These are phyloP conservation scores for Umbelopsis sp. DNA, from an alignment of 192 early-diverging fungal species.

Conservation along the genomic window DNA sequence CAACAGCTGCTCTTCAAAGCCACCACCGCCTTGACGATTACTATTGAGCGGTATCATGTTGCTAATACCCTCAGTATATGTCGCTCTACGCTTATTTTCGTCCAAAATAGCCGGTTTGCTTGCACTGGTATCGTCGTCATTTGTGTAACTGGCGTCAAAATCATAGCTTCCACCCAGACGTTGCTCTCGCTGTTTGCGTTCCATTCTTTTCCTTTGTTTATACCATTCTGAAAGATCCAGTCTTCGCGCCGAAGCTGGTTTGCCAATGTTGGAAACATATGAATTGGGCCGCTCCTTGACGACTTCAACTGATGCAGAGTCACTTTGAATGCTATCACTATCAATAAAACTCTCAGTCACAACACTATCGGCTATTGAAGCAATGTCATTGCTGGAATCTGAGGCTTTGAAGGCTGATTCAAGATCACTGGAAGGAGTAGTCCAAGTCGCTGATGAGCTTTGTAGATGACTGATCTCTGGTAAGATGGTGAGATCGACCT, in stretches of 20 bases:
- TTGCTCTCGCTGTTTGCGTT: background rate
- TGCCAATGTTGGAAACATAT: background rate
- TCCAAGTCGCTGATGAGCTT: too few relatives aligned
- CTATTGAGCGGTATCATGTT: background rate
- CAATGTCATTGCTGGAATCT: too few relatives aligned
- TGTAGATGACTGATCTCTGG: too few relatives aligned
- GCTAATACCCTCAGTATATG: background rate
- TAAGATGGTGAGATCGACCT: too few relatives aligned
- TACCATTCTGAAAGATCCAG: conserved; percentile 18
- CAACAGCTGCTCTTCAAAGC: conserved; percentile 30
- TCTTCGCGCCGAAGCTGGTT: background rate
- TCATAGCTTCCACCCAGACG: background rate
- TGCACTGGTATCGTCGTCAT: background rate
- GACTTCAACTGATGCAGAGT: too few relatives aligned
- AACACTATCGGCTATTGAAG: too few relatives aligned
- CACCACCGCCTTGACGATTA: conserved; percentile 4
- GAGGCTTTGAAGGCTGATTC: too few relatives aligned
- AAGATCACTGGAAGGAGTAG: too few relatives aligned
- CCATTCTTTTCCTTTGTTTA: conserved; percentile 6
- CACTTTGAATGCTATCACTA: too few relatives aligned
- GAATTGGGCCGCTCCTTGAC: too few relatives aligned
- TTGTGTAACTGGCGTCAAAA: background rate
- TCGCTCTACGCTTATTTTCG: background rate
- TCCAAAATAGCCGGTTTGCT: background rate
- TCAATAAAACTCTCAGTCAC: too few relatives aligned